Percentiles rank a stretch among this genome's conserved stretches.
Evolutionary conservation across 2,329 filamentous ascomycete species (phyloP).

Genomic region (Colletotrichum sp.): DNA sequence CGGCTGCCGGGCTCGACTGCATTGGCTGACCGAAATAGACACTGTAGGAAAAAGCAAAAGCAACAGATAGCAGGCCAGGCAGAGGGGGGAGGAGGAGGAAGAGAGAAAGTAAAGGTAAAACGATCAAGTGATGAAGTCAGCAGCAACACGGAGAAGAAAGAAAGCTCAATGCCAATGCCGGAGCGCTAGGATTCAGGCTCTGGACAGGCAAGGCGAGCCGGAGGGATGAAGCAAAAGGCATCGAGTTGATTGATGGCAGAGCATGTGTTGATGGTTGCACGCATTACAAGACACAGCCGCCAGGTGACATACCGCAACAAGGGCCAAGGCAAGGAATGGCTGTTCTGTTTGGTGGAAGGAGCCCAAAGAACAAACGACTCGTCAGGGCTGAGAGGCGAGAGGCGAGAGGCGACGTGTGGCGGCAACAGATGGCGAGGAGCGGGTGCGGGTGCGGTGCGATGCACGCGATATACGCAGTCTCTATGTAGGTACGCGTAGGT

Average conservation of each 20-base stretch:
- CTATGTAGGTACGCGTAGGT: slow-evolving; percentile 4
- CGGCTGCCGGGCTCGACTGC: neutral
- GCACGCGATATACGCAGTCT: neutral
- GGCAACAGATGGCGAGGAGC: neutral
- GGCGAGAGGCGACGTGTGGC: neutral
- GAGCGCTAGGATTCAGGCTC: neutral
- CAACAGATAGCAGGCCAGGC: neutral
- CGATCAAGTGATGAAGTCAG: neutral
- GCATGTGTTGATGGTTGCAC: neutral
- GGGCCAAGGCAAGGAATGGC: neutral
- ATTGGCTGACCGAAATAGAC: neutral
- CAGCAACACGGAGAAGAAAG: neutral
- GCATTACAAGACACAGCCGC: slow-evolving; percentile 11
- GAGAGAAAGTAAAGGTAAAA: neutral
- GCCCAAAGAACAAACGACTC: neutral
- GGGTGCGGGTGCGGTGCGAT: neutral
- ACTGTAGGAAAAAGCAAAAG: neutral
- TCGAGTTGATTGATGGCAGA: neutral
- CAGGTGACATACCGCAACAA: neutral
- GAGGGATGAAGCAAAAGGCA: neutral
- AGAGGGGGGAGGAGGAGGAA: neutral
- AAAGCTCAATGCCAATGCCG: neutral
- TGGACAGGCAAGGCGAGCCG: neutral
- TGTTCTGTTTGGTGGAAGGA: neutral
- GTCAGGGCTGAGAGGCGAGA: neutral